These are phyloP conservation scores for Jaltomata sinuosa DNA, from an alignment of 257 asterid genomes.

Conservation along the genomic window DNA sequence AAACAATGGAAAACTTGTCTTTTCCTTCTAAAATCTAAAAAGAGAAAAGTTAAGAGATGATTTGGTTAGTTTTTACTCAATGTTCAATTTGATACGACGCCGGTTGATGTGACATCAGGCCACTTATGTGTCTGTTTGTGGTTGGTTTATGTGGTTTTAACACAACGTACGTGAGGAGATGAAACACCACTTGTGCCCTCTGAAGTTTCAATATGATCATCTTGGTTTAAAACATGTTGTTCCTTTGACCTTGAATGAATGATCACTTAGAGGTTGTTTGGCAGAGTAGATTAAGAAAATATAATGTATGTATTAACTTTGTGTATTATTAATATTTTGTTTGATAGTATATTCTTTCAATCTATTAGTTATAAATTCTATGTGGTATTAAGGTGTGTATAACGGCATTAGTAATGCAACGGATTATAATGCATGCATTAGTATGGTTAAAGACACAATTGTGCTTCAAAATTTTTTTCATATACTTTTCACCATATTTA, in stretches of 20 bases:
- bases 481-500: too few species aligned
- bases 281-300: too few species aligned
- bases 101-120: background rate
- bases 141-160: background rate
- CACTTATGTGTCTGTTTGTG: background rate
- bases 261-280: too few species aligned
- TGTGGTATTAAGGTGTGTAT: too few species aligned
- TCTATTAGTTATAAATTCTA: too few species aligned
- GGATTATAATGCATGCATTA: too few species aligned
- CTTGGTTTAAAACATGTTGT: background rate
- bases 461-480: too few species aligned
- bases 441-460: too few species aligned
- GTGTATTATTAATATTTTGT: too few species aligned
- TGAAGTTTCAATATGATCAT: background rate
- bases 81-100: background rate
- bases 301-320: too few species aligned
- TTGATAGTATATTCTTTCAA: too few species aligned
- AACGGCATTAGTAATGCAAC: too few species aligned
- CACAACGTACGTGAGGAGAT: background rate
- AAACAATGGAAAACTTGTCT: background rate
- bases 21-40: background rate
- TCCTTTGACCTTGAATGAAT: background rate
- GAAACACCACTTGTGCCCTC: background rate
- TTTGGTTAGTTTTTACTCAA: background rate
- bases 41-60: background rate